phyloP scores from a whole-genome alignment of 2,329 filamentous ascomycete species.

The Phoma herbarum region DNA sequence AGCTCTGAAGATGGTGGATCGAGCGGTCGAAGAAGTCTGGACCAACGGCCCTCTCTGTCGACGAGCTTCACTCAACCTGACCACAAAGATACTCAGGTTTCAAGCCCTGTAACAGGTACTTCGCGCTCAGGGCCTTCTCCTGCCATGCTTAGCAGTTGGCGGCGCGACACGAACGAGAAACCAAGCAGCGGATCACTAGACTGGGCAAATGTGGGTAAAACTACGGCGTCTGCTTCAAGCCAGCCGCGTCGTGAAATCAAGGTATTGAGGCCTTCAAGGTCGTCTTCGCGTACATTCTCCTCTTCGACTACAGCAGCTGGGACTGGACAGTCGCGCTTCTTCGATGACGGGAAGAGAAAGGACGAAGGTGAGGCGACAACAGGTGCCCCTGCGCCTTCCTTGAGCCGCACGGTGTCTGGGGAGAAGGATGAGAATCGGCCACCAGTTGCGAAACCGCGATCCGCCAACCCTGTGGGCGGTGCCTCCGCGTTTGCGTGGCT shows the following conservation, averaged over 20 bases:
- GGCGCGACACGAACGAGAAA: conserved; percentile 53
- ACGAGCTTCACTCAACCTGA: conserved; percentile 31
- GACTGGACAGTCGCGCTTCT: conserved; percentile 57
- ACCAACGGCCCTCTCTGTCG: conserved; percentile 41
- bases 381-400: conserved; percentile 25
- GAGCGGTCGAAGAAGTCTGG: conserved; percentile 40
- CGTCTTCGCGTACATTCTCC: conserved; percentile 61
- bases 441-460: conserved; percentile 60
- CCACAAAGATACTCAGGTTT: conserved; percentile 33
- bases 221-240: conserved; percentile 64
- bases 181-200: conserved; percentile 55
- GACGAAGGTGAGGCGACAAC: conserved; percentile 31
- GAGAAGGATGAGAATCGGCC: conserved; percentile 50
- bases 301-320: conserved; percentile 37
- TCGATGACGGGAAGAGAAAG: conserved; percentile 58
- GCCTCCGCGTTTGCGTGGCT: conserved; percentile 95
- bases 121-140: conserved; percentile 48
- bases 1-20: conserved; percentile 45
- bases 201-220: conserved; percentile 63
- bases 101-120: conserved; percentile 29
- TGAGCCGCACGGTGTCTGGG: conserved; percentile 42
- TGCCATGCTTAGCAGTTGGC: conserved; percentile 61
- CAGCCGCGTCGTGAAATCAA: conserved; percentile 86
- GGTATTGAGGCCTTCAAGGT: conserved; percentile 81
- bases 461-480: conserved; percentile 86